Evolutionary conservation across 2,329 filamentous ascomycete genomes (phyloP).

Genomic region (Aspergillus bombycis): DNA sequence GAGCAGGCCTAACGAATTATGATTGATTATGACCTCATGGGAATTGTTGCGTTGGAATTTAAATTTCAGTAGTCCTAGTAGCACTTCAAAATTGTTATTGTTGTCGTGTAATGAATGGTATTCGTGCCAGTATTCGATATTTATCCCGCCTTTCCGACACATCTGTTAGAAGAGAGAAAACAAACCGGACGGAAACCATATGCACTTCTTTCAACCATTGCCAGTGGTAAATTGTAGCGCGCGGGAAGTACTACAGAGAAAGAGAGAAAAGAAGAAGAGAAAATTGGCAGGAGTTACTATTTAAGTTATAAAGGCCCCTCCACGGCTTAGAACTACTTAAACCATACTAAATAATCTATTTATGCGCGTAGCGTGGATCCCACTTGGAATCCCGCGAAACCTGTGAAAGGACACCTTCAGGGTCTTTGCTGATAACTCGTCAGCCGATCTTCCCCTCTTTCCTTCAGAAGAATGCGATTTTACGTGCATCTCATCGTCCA

Average conservation of each 20-base stretch:
- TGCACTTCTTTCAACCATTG: not conserved
- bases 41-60: not conserved
- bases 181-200: too few species aligned
- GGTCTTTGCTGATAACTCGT: not conserved
- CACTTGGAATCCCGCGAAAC: slow-evolving; percentile 6
- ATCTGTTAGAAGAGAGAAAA: not conserved
- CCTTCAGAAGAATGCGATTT: slow-evolving; percentile 7
- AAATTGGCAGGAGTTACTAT: not conserved
- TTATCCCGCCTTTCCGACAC: not conserved
- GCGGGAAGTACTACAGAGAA: not conserved
- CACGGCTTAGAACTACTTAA: slow-evolving; percentile 8
- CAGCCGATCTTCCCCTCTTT: not conserved
- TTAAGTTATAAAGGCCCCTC: not conserved
- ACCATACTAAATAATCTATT: slow-evolving; percentile 3
- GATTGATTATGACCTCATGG: not conserved
- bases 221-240: not conserved
- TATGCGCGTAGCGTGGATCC: slow-evolving; percentile 15
- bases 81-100: not conserved
- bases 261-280: not conserved
- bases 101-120: not conserved
- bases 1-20: not conserved
- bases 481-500: not conserved
- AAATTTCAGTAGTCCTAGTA: not conserved
- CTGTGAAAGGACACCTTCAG: slow-evolving; percentile 4
- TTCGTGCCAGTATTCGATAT: not conserved